Base-by-base conservation (phyloP, 2,329 filamentous ascomycete genomes). In the Aspergillus proliferans region DNA sequence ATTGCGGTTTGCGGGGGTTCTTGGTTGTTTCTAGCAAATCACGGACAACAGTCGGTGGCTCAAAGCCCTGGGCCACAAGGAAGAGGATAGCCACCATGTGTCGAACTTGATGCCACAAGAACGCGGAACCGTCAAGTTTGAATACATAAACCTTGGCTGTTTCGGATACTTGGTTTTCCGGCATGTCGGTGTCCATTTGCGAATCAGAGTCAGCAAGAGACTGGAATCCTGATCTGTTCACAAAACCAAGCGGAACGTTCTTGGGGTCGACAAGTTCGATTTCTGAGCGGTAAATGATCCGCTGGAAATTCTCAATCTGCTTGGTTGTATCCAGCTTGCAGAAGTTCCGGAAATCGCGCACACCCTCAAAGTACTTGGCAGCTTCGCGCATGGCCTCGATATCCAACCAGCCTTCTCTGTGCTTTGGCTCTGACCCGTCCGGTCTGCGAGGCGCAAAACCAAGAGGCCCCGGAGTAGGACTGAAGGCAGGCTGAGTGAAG, bases 21-120 rank as follows among this genome's bases (percentile, higher is more conserved):
- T 78, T 79, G 24, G 74, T 62, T 7, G 87, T 75, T 64, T 97
- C 87, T 22, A 98, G 78, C 39, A 98, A 76, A 21, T 85, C 77
- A 46, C 82, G 77, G 40, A 97, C 76, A 12, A 97, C 71, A 0
- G 79, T 79, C 0, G 91, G 86, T 24, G 76, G 66, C 67, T 98
- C 93, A 14, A 95, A 80, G 0, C 89, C 84, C 71, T 98, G 93
- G 24, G 88, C 93, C 7, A 97, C 84, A 9, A 93, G 76, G 74
- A 98, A 97, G n/a, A 98, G 75, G 6, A 97, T 76, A 14, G 85
- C 82, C n/a, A 94, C 84, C 82, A 98, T 91, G 73, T 92, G 88
- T 21, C 93, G 84, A 58, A 98, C 94, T 72, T 98, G 93, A 71
- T 98, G 93, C 93, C 93, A 98, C 43, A 98, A 73, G 69, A 98